Conservation (phyloP, 495 filamentous ascomycete genomes). For the Penicillium steckii region DNA sequence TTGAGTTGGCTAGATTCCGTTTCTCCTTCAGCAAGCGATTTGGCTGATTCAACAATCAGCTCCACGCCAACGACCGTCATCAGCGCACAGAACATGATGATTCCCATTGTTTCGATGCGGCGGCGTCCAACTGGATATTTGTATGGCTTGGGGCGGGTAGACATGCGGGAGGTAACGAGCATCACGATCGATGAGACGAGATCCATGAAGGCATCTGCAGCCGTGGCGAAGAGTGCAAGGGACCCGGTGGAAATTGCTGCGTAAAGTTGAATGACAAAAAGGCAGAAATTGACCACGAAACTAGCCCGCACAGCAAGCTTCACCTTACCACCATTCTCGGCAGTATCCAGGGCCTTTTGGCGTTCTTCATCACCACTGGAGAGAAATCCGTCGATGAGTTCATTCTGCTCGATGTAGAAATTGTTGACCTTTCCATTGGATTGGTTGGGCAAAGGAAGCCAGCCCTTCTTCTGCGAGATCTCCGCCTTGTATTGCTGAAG, state of each 20-base stretch:
- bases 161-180: slow-evolving; percentile 51
- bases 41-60: slow-evolving; percentile 51
- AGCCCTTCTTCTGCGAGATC: slow-evolving; percentile 5
- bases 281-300: slow-evolving; percentile 51
- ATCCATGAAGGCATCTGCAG: slow-evolving; percentile 60
- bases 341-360: slow-evolving; percentile 44
- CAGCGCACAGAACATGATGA: slow-evolving; percentile 58
- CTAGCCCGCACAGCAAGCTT: slow-evolving; percentile 56
- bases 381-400: slow-evolving; percentile 55
- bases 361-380: slow-evolving; percentile 52
- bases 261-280: slow-evolving; percentile 59
- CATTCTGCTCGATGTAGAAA: slow-evolving; percentile 54
- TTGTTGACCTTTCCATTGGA: slow-evolving; percentile 9
- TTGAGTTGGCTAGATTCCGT: slow-evolving; percentile 39
- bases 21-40: slow-evolving; percentile 40
- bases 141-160: slow-evolving; percentile 51
- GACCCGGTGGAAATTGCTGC: slow-evolving; percentile 57
- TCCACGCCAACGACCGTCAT: slow-evolving; percentile 58
- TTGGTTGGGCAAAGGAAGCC: slow-evolving; percentile 2
- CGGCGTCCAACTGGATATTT: slow-evolving; percentile 57
- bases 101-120: slow-evolving; percentile 55
- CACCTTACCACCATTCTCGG: slow-evolving; percentile 50
- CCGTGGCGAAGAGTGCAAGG: slow-evolving; percentile 55
- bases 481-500: slow-evolving; percentile 15
- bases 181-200: slow-evolving; percentile 58